Base-by-base conservation (phyloP, 2,329 filamentous ascomycete species). In the Diaporthe helianthi region DNA sequence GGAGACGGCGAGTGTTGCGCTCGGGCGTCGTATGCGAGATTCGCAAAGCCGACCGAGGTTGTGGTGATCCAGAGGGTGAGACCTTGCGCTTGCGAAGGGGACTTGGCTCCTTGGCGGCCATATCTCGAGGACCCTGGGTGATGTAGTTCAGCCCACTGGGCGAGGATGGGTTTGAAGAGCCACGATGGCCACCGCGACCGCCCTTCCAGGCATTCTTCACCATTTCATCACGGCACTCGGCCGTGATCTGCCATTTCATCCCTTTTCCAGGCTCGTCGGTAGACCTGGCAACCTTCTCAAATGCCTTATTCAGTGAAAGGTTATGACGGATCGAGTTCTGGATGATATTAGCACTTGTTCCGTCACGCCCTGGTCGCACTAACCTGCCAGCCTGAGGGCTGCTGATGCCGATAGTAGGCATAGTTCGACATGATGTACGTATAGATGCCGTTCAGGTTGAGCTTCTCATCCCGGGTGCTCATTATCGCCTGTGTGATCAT, bases 271-370 rank as follows among this genome's bases (percentile, higher is more conserved):
- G 96, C 78, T 99, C 96, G 74, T 98, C 93, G 0, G 94, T 97
- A 19, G 93, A 91, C 55, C 96, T 90, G 3, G 96, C 92, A 10
- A 97, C 92, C 79, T 99, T 99, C 75, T 94, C 90, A 76, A 99
- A 99, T 0, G 92, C 90, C 78, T 98, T 97, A 79, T 97, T 98
- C 51, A 99, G 82, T 1, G 96, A 98, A 17, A 99, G 81, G 75
- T 99, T 99, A 79, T 99, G 96, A 15, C 96, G 91, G 73, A 99
- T 99, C 0, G 94, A 98, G 79, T 99, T 99, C 89, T 93, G 75
- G 8, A 24, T 58, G 31, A 24, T 31, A 51, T 67, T 60, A 71
- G 31, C 22, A 19, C 36, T 38, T 15, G 17, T 38, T n/a, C 2
- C 26, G 22, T 15, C 10, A 15, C 6, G 9, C n/a, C 3, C 51